Conservation (phyloP, 1,139 yeast species). For the Arxiozyma telluris region DNA sequence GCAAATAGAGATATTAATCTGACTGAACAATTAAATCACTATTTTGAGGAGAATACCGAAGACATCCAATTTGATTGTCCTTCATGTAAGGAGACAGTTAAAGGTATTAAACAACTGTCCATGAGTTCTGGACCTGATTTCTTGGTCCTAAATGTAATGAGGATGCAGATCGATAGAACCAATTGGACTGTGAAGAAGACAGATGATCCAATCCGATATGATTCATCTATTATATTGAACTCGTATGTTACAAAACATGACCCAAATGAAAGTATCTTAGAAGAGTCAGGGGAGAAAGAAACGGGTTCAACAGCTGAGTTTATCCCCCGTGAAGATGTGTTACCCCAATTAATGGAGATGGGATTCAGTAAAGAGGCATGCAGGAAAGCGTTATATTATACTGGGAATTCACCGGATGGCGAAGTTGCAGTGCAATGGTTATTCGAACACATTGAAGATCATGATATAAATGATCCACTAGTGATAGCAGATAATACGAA, state of each 20-base stretch:
- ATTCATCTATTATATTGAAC: neutral
- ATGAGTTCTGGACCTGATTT: slow-evolving; percentile 61
- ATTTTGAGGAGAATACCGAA: slow-evolving; percentile 43
- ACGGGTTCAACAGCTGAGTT: slow-evolving; percentile 34
- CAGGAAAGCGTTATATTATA: slow-evolving; percentile 57
- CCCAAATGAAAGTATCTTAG: slow-evolving; percentile 37
- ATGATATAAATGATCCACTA: slow-evolving; percentile 63
- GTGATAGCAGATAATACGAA: slow-evolving; percentile 11
- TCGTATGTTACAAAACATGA: slow-evolving; percentile 10
- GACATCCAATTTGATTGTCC: slow-evolving; percentile 62
- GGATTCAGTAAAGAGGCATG: slow-evolving; percentile 75
- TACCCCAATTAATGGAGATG: slow-evolving; percentile 59
- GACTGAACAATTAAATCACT: slow-evolving; percentile 40
- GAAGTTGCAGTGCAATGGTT: slow-evolving; percentile 91
- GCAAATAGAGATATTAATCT: slow-evolving; percentile 38
- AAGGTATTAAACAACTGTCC: slow-evolving; percentile 40
- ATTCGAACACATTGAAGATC: slow-evolving; percentile 79
- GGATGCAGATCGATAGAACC: slow-evolving; percentile 64
- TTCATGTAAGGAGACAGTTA: slow-evolving; percentile 37
- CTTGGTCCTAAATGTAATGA: slow-evolving; percentile 63
- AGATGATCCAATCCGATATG: neutral
- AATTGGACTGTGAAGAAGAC: slow-evolving; percentile 63
- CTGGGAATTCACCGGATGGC: slow-evolving; percentile 58
- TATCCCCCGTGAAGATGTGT: slow-evolving; percentile 46
- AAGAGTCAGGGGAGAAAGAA: slow-evolving; percentile 25